Percentiles rank a stretch among this genome's conserved stretches.
phyloP scores from a whole-genome alignment of 2,329 filamentous ascomycete genomes.

The Basipetospora chlamydospora region DNA sequence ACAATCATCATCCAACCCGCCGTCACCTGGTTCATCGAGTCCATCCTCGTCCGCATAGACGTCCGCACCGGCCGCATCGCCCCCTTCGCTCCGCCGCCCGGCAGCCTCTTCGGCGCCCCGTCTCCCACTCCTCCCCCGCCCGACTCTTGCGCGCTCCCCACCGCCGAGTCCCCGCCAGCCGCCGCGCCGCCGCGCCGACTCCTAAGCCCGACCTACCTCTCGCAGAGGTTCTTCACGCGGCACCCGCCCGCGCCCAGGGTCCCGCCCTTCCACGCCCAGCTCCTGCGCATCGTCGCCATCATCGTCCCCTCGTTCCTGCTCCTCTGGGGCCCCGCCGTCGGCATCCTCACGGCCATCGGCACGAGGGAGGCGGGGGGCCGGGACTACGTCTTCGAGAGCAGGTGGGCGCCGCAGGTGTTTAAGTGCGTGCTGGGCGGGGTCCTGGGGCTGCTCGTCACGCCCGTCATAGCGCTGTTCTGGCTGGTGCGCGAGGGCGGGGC shows the following conservation, averaged over 20 bases:
- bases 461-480: slow-evolving; percentile 34
- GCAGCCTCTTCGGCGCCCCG: neutral
- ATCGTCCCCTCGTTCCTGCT: slow-evolving; percentile 24
- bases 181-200: too few species aligned
- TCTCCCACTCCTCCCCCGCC: slow-evolving; percentile 18
- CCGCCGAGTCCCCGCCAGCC: too few species aligned
- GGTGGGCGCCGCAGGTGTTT: slow-evolving; percentile 34
- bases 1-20: slow-evolving; percentile 36
- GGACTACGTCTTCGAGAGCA: slow-evolving; percentile 27
- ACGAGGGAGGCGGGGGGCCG: slow-evolving; percentile 13
- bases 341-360: slow-evolving; percentile 25
- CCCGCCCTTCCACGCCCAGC: slow-evolving; percentile 23
- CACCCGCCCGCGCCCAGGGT: slow-evolving; percentile 2
- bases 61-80: slow-evolving; percentile 27
- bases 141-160: slow-evolving; percentile 32
- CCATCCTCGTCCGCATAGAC: slow-evolving; percentile 31
- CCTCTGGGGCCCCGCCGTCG: slow-evolving; percentile 28
- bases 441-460: slow-evolving; percentile 30
- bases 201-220: too few species aligned
- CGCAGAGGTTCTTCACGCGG: too few species aligned
- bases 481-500: slow-evolving; percentile 32
- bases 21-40: slow-evolving; percentile 36
- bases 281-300: slow-evolving; percentile 25
- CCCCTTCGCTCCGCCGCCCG: slow-evolving; percentile 25
- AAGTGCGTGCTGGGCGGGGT: slow-evolving; percentile 33